phyloP scores from a whole-genome alignment of 352 stramenopile species.

The Phytopythium ostracodes region DNA sequence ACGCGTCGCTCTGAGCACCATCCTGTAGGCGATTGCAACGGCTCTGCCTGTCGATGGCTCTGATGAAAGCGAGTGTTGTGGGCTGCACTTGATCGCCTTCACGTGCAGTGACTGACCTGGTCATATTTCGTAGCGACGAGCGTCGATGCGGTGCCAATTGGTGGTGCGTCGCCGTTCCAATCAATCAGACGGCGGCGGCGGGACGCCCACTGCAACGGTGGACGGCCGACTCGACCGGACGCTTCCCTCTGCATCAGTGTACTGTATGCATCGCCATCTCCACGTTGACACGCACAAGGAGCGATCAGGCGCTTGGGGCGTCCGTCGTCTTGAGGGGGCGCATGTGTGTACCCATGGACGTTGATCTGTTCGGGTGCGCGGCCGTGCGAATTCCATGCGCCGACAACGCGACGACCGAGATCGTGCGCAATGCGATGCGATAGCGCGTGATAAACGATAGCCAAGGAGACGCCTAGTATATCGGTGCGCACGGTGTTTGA shows the following conservation, averaged over 20 bases:
- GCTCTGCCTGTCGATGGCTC: neutral
- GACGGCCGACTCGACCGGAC: no score
- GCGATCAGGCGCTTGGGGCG: neutral
- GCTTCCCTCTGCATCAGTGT: no score
- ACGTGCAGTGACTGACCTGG: neutral
- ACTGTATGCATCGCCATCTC: neutral
- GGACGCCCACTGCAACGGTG: no score
- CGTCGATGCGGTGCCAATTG: neutral
- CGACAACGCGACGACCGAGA: slow-evolving; percentile 2
- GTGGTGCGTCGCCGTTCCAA: neutral
- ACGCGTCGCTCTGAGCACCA: neutral
- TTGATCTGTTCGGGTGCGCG: no score
- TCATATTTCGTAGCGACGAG: neutral
- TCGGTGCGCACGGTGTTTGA: neutral
- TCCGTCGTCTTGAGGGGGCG: neutral
- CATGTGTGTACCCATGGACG: neutral
- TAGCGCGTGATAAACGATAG: neutral
- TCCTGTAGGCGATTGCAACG: neutral
- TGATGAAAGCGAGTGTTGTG: no score
- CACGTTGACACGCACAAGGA: neutral
- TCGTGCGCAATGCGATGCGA: neutral
- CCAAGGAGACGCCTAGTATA: neutral
- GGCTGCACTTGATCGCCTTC: no score
- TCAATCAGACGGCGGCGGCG: neutral
- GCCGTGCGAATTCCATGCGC: neutral